These are phyloP conservation scores for Whalleya microplaca DNA, from an alignment of 2,329 filamentous ascomycete species.

Conservation along the genomic window DNA sequence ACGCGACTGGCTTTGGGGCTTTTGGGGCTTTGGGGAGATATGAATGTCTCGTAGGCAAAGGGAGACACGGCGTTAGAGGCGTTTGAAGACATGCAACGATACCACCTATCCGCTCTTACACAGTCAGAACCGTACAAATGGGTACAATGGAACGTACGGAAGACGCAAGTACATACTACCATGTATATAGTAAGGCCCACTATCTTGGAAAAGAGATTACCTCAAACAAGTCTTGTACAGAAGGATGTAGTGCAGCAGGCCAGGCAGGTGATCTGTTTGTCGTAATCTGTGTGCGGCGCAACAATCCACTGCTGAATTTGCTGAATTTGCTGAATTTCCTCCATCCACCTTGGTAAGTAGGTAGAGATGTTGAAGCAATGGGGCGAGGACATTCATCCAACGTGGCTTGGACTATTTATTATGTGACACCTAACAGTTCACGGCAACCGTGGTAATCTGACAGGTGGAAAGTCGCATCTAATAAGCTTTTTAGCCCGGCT, in stretches of 20 bases:
- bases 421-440: not conserved
- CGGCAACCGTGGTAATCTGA: conserved; percentile 11
- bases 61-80: not conserved
- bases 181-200: not conserved
- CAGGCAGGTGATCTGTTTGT: no score
- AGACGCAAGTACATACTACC: no score
- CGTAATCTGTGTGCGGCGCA: no score
- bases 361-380: not conserved
- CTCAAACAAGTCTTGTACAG: not conserved
- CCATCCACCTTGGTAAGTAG: not conserved
- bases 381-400: not conserved
- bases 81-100: not conserved
- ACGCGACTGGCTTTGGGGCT: conserved; percentile 16
- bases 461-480: conserved; percentile 9
- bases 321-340: not conserved
- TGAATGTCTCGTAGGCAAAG: not conserved
- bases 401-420: not conserved
- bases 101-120: not conserved
- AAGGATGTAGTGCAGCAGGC: no score
- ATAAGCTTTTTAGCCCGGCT: conserved; percentile 24
- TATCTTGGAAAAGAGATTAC: not conserved
- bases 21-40: no score
- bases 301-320: no score
- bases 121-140: no score
- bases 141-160: no score